Conservation (phyloP, 441 rosid genomes). For the Erodium trifolium region DNA sequence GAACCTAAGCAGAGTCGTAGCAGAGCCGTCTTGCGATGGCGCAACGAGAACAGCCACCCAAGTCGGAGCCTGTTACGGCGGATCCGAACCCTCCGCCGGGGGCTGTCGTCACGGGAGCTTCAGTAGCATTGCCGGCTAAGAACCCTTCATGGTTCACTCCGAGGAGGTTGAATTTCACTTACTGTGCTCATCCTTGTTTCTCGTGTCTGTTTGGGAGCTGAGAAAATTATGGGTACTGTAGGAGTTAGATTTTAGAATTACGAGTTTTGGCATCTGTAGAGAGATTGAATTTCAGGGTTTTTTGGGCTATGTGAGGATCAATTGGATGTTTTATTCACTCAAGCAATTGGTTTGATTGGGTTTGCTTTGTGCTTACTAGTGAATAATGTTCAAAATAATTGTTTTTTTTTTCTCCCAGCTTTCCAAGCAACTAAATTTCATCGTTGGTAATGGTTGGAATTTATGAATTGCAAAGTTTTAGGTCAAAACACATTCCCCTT, state of each 20-base stretch:
- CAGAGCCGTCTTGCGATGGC: slow-evolving; percentile 8
- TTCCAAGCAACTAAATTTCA: no score
- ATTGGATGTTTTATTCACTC: background rate
- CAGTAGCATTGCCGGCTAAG: slow-evolving; percentile 1
- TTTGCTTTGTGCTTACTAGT: background rate
- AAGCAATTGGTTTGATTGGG: background rate
- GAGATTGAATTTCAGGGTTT: background rate
- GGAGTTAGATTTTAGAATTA: background rate
- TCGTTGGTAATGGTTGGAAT: background rate
- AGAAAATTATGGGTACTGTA: background rate
- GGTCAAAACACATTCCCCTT: background rate
- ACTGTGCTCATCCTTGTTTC: background rate
- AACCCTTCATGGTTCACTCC: slow-evolving; percentile 10
- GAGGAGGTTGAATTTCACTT: background rate
- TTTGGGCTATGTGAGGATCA: background rate
- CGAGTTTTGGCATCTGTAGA: background rate
- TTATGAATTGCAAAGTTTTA: background rate
- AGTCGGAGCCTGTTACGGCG: background rate
- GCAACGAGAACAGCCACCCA: background rate
- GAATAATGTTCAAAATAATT: background rate
- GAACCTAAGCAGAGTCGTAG: background rate
- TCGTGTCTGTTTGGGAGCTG: background rate
- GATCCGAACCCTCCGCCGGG: background rate
- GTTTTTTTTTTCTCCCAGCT: no score
- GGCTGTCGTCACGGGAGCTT: background rate